A percentile compares a stretch with the other conserved stretches of the same genome.
These are phyloP conservation scores for Microthlaspi erraticum DNA, from an alignment of 345 rosid species.

Conservation along the genomic window DNA sequence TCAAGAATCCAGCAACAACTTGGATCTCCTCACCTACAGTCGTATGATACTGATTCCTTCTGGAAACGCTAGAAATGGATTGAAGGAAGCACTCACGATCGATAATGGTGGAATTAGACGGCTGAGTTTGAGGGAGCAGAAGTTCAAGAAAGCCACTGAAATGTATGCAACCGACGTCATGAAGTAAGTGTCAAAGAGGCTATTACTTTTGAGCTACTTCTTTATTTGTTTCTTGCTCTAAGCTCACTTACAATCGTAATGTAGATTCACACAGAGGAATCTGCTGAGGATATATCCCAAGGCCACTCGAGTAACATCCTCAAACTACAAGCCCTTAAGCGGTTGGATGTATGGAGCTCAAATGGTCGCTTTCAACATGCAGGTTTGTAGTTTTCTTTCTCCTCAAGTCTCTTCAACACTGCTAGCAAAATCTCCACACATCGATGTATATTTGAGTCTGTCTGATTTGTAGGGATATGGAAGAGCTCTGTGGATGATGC, in stretches of 20 bases:
- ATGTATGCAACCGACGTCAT: conserved; percentile 60
- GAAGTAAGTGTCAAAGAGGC: conserved; percentile 48
- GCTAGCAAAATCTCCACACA: neutral
- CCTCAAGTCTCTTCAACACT: neutral
- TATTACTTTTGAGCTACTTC: conserved; percentile 8
- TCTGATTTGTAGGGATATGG: conserved; percentile 61
- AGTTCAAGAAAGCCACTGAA: conserved; percentile 60
- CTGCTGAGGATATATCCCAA: conserved; percentile 77
- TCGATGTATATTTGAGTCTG: neutral
- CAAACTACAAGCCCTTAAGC: conserved; percentile 70
- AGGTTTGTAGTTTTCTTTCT: conserved; percentile 47
- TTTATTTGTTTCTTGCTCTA: neutral
- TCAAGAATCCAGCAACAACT: conserved; percentile 37
- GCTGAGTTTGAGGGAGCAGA: conserved; percentile 68
- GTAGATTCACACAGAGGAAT: conserved; percentile 75
- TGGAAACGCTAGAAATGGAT: conserved; percentile 60
- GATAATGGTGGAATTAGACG: conserved; percentile 60
- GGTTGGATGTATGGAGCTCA: conserved; percentile 92
- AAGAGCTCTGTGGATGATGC: conserved; percentile 79
- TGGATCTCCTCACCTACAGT: conserved; percentile 50
- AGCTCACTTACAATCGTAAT: neutral
- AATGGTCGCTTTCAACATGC: conserved; percentile 93
- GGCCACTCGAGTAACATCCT: conserved; percentile 64
- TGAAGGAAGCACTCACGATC: conserved; percentile 54
- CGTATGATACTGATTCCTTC: conserved; percentile 63